phyloP scores from a whole-genome alignment of 768 basidiomycete genomes.

The Floccularia luteovirens region DNA sequence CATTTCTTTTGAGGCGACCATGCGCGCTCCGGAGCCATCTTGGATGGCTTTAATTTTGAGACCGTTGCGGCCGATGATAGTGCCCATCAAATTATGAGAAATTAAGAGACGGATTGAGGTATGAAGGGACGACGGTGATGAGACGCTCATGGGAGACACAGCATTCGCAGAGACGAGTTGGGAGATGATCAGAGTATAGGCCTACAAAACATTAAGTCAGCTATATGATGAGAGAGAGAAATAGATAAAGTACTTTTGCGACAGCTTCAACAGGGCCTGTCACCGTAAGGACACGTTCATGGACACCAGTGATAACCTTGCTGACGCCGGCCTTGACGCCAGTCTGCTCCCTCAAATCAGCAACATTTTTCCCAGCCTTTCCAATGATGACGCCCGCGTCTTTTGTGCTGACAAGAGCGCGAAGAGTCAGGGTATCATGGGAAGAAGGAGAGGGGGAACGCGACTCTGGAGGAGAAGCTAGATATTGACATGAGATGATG shows the following conservation, averaged over 20 bases:
- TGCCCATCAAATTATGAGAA: constrained; percentile 99
- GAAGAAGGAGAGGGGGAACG: constrained; percentile 69
- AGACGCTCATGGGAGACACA: constrained; percentile 58
- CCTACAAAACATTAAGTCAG: constrained; percentile 36
- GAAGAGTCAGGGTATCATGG: constrained; percentile 78
- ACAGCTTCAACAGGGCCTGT: constrained; percentile 89
- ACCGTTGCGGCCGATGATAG: constrained; percentile 92
- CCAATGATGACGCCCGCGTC: constrained; percentile 98
- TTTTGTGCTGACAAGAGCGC: constrained; percentile 94
- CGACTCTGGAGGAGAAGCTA: constrained; percentile 58
- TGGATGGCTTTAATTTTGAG: constrained; percentile 99
- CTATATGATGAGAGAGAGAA: constrained; percentile 7
- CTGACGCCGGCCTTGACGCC: constrained; percentile 98
- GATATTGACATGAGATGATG: constrained; percentile 13
- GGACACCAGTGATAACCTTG: constrained; percentile 96
- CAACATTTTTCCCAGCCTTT: constrained; percentile 95
- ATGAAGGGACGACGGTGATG: constrained; percentile 65
- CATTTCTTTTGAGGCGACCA: constrained; percentile 99
- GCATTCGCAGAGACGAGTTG: constrained; percentile 83
- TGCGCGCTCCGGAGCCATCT: constrained; percentile 90
- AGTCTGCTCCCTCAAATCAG: constrained; percentile 90
- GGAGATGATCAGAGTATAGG: constrained; percentile 90
- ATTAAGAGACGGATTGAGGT: constrained; percentile 96
- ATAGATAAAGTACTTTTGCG: constrained; percentile 55
- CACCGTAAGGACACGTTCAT: constrained; percentile 95